Conservation (phyloP, 1,284 basidiomycete genomes). For the Boletus albobrunnescens region DNA sequence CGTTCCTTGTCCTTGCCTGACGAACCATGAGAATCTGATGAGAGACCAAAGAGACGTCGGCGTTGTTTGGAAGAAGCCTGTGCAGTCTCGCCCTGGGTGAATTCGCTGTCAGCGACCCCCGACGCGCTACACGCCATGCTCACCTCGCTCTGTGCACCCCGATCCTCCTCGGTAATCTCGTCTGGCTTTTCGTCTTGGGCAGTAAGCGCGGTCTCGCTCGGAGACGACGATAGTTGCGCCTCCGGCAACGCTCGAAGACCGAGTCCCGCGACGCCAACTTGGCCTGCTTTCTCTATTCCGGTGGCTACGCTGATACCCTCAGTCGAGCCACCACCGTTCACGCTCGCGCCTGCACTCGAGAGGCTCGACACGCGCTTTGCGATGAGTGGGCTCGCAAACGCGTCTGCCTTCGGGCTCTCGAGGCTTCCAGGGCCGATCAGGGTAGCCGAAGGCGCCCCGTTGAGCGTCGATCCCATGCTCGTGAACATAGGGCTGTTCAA, state of each 20-base stretch:
- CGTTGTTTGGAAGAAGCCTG: constrained; percentile 37
- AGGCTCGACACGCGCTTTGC: constrained; percentile 30
- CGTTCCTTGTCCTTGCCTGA: constrained; percentile 38
- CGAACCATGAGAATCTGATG: constrained; percentile 42
- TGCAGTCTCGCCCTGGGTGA: constrained; percentile 41
- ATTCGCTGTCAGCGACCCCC: constrained; percentile 1
- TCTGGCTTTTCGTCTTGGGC: constrained; percentile 33
- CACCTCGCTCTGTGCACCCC: constrained; percentile 66
- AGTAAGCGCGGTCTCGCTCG: constrained; percentile 58
- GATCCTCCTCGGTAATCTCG: constrained; percentile 51
- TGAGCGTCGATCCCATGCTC: constrained; percentile 25
- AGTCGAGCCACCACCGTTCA: constrained; percentile 24
- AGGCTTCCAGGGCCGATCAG: constrained; percentile 32
- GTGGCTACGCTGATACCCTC: constrained; percentile 14
- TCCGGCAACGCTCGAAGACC: constrained; percentile 33
- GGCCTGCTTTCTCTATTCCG: constrained; percentile 17
- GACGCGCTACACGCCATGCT: constrained; percentile 18
- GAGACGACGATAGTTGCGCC: constrained; percentile 49
- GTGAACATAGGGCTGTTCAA: constrained; percentile 34
- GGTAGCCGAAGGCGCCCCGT: constrained; percentile 22
- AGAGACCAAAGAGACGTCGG: constrained; percentile 58
- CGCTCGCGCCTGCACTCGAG: constrained; percentile 28
- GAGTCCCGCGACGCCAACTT: constrained; percentile 26
- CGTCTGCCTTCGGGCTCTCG: constrained; percentile 40
- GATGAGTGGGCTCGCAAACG: constrained; percentile 17